phyloP scores from a whole-genome alignment of 805 yeast genomes.

The Kuraishia ogatae region DNA sequence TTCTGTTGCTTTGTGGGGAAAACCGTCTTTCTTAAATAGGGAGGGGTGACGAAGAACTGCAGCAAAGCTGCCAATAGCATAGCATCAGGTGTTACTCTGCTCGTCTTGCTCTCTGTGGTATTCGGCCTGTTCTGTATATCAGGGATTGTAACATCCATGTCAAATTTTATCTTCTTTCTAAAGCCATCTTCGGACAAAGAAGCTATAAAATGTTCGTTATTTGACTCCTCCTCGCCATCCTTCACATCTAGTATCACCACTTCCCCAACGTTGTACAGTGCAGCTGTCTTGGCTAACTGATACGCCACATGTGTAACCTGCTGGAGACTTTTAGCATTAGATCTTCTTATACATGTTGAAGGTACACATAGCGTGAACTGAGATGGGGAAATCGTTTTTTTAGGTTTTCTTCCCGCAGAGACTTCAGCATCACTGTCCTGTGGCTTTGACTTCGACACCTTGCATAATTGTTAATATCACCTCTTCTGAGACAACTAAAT shows the following conservation, averaged over 20 bases:
- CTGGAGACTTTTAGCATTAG: constrained; percentile 55
- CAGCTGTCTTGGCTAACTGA: constrained; percentile 71
- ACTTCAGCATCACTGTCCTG: neutral
- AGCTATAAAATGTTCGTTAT: constrained; percentile 9
- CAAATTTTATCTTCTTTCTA: constrained; percentile 5
- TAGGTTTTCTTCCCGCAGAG: neutral
- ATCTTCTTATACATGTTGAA: constrained; percentile 44
- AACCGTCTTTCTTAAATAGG: constrained; percentile 59
- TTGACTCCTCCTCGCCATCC: constrained; percentile 9
- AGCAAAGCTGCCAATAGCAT: constrained; percentile 58
- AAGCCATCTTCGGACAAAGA: constrained; percentile 17
- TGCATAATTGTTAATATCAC: neutral
- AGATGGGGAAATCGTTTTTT: neutral
- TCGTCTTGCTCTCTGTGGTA: constrained; percentile 13
- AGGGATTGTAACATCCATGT: constrained; percentile 21
- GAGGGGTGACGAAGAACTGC: constrained; percentile 81
- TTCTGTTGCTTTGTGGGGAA: constrained; percentile 39
- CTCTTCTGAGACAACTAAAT: neutral
- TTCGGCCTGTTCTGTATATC: constrained; percentile 11
- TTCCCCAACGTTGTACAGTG: constrained; percentile 64
- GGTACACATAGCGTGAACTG: constrained; percentile 66
- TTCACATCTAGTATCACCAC: constrained; percentile 57
- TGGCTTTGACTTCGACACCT: neutral
- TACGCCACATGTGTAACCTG: constrained; percentile 70
- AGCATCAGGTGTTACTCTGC: constrained; percentile 23